Base-by-base conservation (phyloP, 2,329 filamentous ascomycete species). In the Cordyceps tenuipes region DNA sequence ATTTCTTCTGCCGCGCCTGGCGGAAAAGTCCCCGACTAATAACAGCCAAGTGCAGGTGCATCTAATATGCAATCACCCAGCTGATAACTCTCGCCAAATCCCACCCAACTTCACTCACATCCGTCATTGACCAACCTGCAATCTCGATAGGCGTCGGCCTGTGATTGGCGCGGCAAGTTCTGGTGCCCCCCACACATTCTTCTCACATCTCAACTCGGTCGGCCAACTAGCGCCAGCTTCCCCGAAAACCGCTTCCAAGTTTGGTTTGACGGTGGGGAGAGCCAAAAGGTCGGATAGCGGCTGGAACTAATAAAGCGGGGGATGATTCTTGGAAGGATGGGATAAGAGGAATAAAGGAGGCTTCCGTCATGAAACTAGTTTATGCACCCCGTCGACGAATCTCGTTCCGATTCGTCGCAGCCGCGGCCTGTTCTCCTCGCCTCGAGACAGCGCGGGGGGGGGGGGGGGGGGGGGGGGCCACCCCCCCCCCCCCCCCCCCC, bases 151-250 rank as follows among this genome's bases (percentile, higher is more conserved):
- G 29, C 50, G 31, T 59, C 48, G 48, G 17, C 8, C 57, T 48
- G 26, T 59, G 49, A 59, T 59, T 59, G 57, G 57, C 23, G 57
- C 57, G 57, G 57, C 57, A 57, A 57, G 46, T 53, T 29, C 47
- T 41, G 39, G 4, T 10, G 6, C 36, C 47, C 57, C 29, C 57
- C 57, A 59, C 57, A 53, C 57, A 53, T 21, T 47, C 41, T 19
- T 10, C 12, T 29, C 29, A 8, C 23, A 31, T 34, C 29, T 58
- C 21, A 23, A n/a, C n/a, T 48, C 54, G 48, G 48, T 31, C 54
- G 29, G 48, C 41, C 54, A 21, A 31, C 53, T 46, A 23, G 53
- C 48, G 53, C 46, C 44, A 52, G 8, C 36, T 52, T 44, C 47
- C 47, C 36, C 59, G 52, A 57, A 36, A 23, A 23, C 23, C n/a